A percentile compares a stretch with the other conserved stretches of the same genome.
Conservation (phyloP, 345 rosid genomes). For the Pistacia atlantica region DNA sequence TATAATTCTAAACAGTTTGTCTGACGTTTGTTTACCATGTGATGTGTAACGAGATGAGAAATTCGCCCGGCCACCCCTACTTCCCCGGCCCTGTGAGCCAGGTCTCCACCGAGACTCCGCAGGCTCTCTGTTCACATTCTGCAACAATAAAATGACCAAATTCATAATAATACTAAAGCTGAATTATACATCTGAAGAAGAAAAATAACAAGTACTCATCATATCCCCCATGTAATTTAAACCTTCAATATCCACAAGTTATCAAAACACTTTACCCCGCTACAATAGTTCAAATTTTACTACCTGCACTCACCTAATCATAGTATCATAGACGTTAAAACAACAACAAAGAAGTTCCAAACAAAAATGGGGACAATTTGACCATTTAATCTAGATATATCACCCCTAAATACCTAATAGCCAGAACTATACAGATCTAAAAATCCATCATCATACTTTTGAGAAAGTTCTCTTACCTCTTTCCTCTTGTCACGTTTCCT, state of each 20-base stretch:
- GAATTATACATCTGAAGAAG: conserved; percentile 14
- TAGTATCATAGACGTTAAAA: background rate
- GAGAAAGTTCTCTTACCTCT: conserved; percentile 51
- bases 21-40: conserved; percentile 50
- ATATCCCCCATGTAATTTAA: background rate
- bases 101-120: conserved; percentile 74
- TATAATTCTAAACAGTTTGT: conserved; percentile 11
- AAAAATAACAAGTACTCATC: conserved; percentile 8
- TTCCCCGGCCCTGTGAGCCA: conserved; percentile 63
- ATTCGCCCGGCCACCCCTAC: conserved; percentile 56
- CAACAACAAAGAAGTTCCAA: background rate
- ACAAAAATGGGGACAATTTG: background rate
- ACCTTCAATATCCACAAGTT: background rate
- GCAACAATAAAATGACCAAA: conserved; percentile 27
- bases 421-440: background rate
- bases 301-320: background rate
- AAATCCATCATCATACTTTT: background rate
- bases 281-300: background rate
- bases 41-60: conserved; percentile 50
- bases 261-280: background rate
- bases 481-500: conserved; percentile 79
- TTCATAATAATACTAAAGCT: conserved; percentile 11
- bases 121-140: conserved; percentile 64
- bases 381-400: background rate
- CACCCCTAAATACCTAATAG: too few species aligned